phyloP scores from a whole-genome alignment of 495 filamentous ascomycete species.

The Neurospora sp. region DNA sequence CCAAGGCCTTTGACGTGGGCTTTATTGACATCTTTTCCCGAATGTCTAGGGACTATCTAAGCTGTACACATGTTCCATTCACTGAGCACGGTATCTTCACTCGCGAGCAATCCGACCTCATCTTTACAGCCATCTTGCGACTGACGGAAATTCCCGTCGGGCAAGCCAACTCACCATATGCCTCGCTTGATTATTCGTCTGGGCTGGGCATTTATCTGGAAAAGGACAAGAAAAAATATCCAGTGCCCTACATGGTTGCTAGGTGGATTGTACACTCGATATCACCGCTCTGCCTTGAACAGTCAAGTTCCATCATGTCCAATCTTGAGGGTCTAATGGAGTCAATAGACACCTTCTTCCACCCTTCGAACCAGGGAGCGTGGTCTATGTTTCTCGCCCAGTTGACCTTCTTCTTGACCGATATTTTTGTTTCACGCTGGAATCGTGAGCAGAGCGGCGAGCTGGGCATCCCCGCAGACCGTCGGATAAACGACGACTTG shows the following conservation, averaged over 20 bases:
- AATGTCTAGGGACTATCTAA: slow-evolving; percentile 70
- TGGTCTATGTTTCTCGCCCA: slow-evolving; percentile 91
- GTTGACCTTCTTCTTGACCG: slow-evolving; percentile 82
- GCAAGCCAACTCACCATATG: slow-evolving; percentile 89
- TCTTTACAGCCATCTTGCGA: slow-evolving; percentile 85
- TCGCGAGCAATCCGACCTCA: slow-evolving; percentile 79
- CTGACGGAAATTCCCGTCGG: slow-evolving; percentile 94
- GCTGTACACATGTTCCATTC: slow-evolving; percentile 66
- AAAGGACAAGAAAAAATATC: slow-evolving; percentile 85
- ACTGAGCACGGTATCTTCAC: slow-evolving; percentile 84
- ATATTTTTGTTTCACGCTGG: slow-evolving; percentile 97
- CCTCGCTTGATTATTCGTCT: slow-evolving; percentile 69
- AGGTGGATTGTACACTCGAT: slow-evolving; percentile 91
- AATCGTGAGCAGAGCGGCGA: slow-evolving; percentile 90
- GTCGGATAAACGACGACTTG: slow-evolving; percentile 65
- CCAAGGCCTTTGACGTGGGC: slow-evolving; percentile 73
- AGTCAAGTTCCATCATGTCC: slow-evolving; percentile 67
- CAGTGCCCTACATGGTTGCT: slow-evolving; percentile 83
- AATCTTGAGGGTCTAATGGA: slow-evolving; percentile 90
- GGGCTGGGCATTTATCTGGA: slow-evolving; percentile 80
- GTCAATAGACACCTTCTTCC: slow-evolving; percentile 96
- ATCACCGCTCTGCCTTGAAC: slow-evolving; percentile 71
- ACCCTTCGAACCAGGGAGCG: slow-evolving; percentile 86
- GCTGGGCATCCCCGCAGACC: slow-evolving; percentile 69
- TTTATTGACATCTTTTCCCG: slow-evolving; percentile 87